Conservation (phyloP, 2,329 filamentous ascomycete genomes). For the Hyphodiscus sp. region DNA sequence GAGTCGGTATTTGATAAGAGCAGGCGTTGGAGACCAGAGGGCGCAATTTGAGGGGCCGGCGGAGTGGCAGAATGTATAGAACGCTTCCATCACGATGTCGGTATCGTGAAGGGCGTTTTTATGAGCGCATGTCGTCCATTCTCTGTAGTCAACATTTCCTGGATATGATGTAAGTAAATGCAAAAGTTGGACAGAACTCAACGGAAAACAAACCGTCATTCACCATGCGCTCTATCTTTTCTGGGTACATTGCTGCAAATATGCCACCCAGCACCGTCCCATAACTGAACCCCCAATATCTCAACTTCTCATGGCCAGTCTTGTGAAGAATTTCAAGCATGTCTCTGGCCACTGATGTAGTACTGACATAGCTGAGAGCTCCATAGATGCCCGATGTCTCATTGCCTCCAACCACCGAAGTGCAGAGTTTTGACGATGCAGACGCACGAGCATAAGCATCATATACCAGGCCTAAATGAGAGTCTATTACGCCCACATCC, state of each 20-base stretch:
- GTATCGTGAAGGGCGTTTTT: conserved; percentile 36
- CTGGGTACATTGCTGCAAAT: conserved; percentile 8
- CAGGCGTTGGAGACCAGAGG: conserved; percentile 20
- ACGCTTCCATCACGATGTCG: conserved; percentile 24
- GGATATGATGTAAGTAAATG: too few relatives aligned
- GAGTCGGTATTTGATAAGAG: conserved; percentile 20
- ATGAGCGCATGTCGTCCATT: conserved; percentile 29
- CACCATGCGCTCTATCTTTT: conserved; percentile 8
- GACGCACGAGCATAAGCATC: conserved; percentile 39
- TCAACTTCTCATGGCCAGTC: conserved; percentile 30
- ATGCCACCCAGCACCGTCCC: conserved; percentile 10
- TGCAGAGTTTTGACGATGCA: conserved; percentile 39
- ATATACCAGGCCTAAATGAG: conserved; percentile 40
- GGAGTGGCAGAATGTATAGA: conserved; percentile 24
- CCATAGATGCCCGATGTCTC: neutral
- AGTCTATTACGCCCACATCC: conserved; percentile 38
- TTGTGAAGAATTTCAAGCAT: conserved; percentile 30
- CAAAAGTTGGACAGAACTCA: too few relatives aligned
- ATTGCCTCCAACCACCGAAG: neutral
- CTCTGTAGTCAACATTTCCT: conserved; percentile 22
- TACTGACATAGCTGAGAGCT: conserved; percentile 14
- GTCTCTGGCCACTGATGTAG: conserved; percentile 29
- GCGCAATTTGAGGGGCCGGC: conserved; percentile 30
- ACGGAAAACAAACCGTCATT: conserved; percentile 3
- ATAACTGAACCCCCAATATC: conserved; percentile 31